These are phyloP conservation scores for Trifolium repens DNA, from an alignment of 306 rosid genomes.

Conservation along the genomic window DNA sequence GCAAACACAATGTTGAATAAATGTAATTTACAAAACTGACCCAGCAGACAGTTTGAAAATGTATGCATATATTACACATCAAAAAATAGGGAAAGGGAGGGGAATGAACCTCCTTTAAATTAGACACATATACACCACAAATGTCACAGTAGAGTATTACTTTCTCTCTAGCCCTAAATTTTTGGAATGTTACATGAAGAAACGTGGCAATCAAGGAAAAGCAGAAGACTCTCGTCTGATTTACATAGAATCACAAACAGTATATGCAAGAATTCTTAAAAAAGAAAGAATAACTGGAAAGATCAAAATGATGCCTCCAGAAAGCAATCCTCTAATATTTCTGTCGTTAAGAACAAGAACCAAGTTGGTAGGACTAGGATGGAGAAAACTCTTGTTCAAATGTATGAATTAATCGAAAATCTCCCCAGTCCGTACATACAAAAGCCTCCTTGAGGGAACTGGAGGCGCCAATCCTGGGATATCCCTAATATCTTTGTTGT, in stretches of 20 bases:
- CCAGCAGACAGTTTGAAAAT: conserved; percentile 27
- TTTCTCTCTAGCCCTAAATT: conserved; percentile 42
- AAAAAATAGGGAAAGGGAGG: neutral
- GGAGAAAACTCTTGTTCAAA: conserved; percentile 44
- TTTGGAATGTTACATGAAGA: conserved; percentile 49
- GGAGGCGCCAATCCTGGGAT: conserved; percentile 99
- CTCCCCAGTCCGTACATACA: conserved; percentile 61
- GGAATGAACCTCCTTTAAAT: conserved; percentile 40
- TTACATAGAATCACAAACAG: conserved; percentile 65
- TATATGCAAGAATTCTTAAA: conserved; percentile 58
- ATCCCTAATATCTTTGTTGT: conserved; percentile 81
- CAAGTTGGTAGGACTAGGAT: conserved; percentile 37
- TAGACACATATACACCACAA: conserved; percentile 44
- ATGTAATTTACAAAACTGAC: conserved; percentile 40
- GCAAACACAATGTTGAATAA: conserved; percentile 21
- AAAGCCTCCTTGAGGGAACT: conserved; percentile 84
- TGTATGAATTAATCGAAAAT: conserved; percentile 46
- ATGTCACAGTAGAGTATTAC: conserved; percentile 22
- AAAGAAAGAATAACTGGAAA: conserved; percentile 33
- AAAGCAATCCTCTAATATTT: conserved; percentile 49
- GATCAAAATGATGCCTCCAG: conserved; percentile 44
- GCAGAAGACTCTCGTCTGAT: conserved; percentile 56
- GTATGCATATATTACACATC: conserved; percentile 25
- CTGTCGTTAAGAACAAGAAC: conserved; percentile 36
- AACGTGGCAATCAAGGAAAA: conserved; percentile 51